Percentiles rank a stretch among this genome's conserved stretches.
Evolutionary conservation across 2,329 filamentous ascomycete species (phyloP).

Genomic region (Blastomyces emzantsi): DNA sequence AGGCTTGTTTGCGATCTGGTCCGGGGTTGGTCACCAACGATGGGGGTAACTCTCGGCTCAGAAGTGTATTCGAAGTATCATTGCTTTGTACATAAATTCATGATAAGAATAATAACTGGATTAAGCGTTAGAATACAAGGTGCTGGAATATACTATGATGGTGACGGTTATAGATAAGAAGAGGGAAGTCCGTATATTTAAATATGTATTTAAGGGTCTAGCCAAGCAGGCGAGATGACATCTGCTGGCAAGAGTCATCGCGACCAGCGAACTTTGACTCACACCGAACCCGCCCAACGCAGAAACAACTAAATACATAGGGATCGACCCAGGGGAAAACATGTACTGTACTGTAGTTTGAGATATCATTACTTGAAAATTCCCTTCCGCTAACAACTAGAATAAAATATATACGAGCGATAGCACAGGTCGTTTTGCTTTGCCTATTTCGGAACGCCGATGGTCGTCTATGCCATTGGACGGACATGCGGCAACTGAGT

Average conservation of each 20-base stretch:
- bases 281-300: neutral
- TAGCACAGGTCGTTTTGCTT: neutral
- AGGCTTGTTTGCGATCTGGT: neutral
- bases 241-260: neutral
- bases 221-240: neutral
- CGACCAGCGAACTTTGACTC: neutral
- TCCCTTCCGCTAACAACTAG: neutral
- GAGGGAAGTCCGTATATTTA: neutral
- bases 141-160: slow-evolving; percentile 2
- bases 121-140: slow-evolving; percentile 4
- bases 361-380: neutral
- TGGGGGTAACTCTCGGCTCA: neutral
- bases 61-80: slow-evolving; percentile 15
- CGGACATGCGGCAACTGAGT: neutral
- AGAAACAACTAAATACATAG: neutral
- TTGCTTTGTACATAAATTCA: slow-evolving; percentile 10
- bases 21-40: neutral
- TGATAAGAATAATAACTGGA: neutral
- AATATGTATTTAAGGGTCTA: no score
- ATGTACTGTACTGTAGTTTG: neutral
- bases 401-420: neutral
- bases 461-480: neutral
- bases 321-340: neutral
- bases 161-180: neutral
- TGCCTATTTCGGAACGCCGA: neutral